Percentiles rank a stretch among this genome's conserved stretches.
These are phyloP conservation scores for Poa pratensis DNA, from an alignment of 176 grass and related monocot species.

Conservation along the genomic window DNA sequence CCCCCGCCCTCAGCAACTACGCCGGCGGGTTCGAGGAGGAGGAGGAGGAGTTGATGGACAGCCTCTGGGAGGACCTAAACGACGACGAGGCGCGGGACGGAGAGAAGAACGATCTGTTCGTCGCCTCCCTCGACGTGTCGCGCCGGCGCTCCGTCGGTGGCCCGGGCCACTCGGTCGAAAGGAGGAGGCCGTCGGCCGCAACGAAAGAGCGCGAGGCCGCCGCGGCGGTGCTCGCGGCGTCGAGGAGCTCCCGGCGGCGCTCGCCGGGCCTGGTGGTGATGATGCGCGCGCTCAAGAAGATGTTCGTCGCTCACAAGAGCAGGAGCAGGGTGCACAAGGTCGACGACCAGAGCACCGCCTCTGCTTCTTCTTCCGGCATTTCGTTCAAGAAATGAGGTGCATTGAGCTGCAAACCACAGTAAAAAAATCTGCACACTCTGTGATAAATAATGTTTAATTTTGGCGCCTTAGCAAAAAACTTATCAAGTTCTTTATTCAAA, in stretches of 20 bases:
- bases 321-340: slow-evolving; percentile 44
- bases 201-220: background rate
- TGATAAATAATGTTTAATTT: background rate
- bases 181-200: background rate
- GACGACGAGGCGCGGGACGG: slow-evolving; percentile 29
- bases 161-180: background rate
- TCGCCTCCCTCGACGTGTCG: slow-evolving; percentile 37
- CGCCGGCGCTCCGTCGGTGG: slow-evolving; percentile 33
- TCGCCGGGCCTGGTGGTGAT: slow-evolving; percentile 49
- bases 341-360: slow-evolving; percentile 40
- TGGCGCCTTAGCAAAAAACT: background rate
- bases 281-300: slow-evolving; percentile 49
- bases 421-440: background rate
- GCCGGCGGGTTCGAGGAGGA: slow-evolving; percentile 16
- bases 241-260: slow-evolving; percentile 46
- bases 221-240: slow-evolving; percentile 1
- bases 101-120: background rate
- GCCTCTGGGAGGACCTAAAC: slow-evolving; percentile 67
- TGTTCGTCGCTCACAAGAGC: slow-evolving; percentile 51
- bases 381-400: slow-evolving; percentile 30
- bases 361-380: background rate
- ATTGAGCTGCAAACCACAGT: background rate
- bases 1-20: slow-evolving; percentile 52
- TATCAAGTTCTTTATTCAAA: background rate
- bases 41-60: slow-evolving; percentile 63